phyloP scores from a whole-genome alignment of 345 rosid genomes.

The Iberis pinnata region DNA sequence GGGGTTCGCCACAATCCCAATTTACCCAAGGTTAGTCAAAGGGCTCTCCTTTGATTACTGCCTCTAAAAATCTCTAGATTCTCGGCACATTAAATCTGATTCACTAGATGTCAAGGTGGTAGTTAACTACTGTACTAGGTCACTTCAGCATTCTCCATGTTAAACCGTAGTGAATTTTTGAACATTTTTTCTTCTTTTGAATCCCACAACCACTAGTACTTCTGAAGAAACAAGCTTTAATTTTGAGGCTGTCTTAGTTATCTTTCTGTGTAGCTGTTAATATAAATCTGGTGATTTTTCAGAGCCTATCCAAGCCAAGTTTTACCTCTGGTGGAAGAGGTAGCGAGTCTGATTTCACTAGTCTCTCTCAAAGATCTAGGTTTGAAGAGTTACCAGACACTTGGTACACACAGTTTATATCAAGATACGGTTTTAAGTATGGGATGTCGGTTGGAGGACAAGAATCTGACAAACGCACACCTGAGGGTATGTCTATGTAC shows the following conservation, averaged over 20 bases:
- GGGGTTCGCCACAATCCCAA: conserved; percentile 30
- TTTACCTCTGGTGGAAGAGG: conserved; percentile 42
- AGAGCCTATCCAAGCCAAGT: conserved; percentile 45
- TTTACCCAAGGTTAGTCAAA: conserved; percentile 41
- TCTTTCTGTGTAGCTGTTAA: background rate
- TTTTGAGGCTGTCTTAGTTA: background rate
- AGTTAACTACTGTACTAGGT: no score
- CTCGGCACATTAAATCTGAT: no score
- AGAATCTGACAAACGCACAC: conserved; percentile 63
- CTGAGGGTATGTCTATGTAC: conserved; percentile 70
- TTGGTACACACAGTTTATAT: conserved; percentile 82
- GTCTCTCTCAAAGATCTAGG: conserved; percentile 51
- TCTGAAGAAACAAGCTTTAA: no score
- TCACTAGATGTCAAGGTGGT: no score
- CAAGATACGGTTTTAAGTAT: conserved; percentile 50
- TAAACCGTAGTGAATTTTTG: no score
- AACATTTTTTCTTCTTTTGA: no score
- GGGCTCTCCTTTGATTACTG: background rate
- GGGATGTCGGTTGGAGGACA: conserved; percentile 48
- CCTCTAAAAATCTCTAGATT: background rate
- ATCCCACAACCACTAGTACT: no score
- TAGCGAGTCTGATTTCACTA: conserved; percentile 47
- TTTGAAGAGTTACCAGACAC: conserved; percentile 78
- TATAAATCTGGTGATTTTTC: conserved; percentile 9
- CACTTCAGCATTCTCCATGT: no score